Evolutionary conservation across 2,329 filamentous ascomycete genomes (phyloP), one percentile per base, ranked within the genome.

Genomic region (Pseudonectria foliicola): DNA sequence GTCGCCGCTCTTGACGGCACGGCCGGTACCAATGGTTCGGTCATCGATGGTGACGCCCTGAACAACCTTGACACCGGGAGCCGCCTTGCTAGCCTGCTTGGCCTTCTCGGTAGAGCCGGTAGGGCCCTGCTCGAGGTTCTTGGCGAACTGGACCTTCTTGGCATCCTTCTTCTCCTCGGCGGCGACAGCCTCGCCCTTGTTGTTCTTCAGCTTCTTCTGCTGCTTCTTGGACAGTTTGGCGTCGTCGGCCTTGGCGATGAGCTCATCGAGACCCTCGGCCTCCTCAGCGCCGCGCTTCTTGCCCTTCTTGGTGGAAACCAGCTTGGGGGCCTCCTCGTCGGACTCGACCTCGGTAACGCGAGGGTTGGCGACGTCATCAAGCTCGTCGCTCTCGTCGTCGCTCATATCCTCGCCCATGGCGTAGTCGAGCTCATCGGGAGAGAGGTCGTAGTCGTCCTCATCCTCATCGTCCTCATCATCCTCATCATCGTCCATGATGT

Each of bases 81-180:
- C 64, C 35, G 71, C 70, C 53, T 63, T 62, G 49, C 43, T 48
- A 23, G 46, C 48, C 49, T 61, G 52, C 55, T 64, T 64, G 31
- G 55, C 53, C 54, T 63, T 62, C 48, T 59, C 58, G 46, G 75
- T 67, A 38, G 85, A 81, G 48, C 81, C 80, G 28, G 88, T 93
- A 45, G 92, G 92, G 40, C 92, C 92, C 66, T 94, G 88, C 73
- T 96, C 92, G 44, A 98, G 86, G 65, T 96, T 89, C 77, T 96
- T 95, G 59, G 92, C 90, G 62, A 98, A 98, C 64, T 95, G 87
- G 42, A 98, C 92, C 73, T 95, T 96, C 79, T 95, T 95, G 42
- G 59, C 48, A 41, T 76, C 68, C 61, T 80, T 79, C 48, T 74
- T 66, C 46, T 74, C 67, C 52, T 81, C 75, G 29, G 69, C 66